phyloP scores from a whole-genome alignment of 75 land plant genomes.

The Cupressus sempervirens region DNA sequence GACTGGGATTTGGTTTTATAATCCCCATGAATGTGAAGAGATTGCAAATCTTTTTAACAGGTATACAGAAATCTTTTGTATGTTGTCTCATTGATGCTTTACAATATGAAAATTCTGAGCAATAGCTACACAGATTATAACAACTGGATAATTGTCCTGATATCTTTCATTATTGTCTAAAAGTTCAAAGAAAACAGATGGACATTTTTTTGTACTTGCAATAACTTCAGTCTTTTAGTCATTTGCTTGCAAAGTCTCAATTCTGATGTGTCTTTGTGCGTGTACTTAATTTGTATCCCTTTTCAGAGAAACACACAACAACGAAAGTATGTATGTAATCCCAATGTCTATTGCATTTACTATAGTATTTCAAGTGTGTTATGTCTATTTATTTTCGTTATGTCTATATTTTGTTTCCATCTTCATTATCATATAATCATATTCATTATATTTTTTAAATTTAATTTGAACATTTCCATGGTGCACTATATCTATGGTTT shows the following conservation, averaged over 20 bases:
- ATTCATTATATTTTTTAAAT: no score
- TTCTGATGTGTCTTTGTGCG: neutral
- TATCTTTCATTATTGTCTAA: neutral
- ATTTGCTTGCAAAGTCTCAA: neutral
- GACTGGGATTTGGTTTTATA: conserved; percentile 98
- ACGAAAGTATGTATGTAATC: neutral
- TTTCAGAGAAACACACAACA: neutral
- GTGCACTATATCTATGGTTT: no score
- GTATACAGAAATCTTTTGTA: conserved; percentile 25
- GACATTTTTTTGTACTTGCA: neutral
- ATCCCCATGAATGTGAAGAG: conserved; percentile 86
- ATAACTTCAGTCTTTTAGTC: neutral
- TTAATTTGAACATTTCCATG: no score
- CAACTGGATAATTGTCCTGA: neutral
- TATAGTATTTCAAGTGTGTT: no score
- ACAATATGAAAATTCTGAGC: neutral
- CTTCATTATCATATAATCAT: no score
- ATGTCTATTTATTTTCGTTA: no score
- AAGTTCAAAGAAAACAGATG: neutral
- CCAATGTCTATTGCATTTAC: no score
- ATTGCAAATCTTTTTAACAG: conserved; percentile 85
- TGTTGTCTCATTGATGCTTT: neutral
- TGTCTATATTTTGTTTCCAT: no score
- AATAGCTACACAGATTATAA: neutral
- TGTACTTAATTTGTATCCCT: neutral